phyloP scores from a whole-genome alignment of 1,284 basidiomycete genomes.

The Laetiporus sulphureus region DNA sequence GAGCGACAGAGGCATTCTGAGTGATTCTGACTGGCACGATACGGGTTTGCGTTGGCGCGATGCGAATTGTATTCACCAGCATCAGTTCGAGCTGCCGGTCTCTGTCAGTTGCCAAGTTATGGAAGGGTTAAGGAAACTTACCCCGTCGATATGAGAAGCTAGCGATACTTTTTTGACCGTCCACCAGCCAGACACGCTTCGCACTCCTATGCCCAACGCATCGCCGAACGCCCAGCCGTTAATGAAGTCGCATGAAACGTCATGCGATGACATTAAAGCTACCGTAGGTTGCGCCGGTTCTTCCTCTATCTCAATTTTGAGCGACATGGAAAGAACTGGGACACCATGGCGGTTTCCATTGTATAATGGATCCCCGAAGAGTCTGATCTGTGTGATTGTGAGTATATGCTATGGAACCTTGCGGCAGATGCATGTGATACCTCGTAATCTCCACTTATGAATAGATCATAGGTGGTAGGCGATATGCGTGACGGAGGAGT shows the following conservation, averaged over 20 bases:
- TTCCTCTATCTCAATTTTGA: constrained; percentile 37
- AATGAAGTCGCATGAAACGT: constrained; percentile 57
- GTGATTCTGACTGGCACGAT: constrained; percentile 43
- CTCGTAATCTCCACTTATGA: constrained; percentile 69
- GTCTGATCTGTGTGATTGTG: constrained; percentile 46
- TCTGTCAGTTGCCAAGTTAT: neutral
- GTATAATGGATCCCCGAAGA: constrained; percentile 67
- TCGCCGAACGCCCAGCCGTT: constrained; percentile 63
- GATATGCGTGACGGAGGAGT: constrained; percentile 30
- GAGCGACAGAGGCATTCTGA: constrained; percentile 27
- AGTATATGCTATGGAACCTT: constrained; percentile 3
- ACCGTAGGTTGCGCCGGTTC: constrained; percentile 17
- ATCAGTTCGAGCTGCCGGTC: constrained; percentile 18
- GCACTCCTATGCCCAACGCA: constrained; percentile 56
- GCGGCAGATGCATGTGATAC: constrained; percentile 28
- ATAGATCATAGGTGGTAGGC: constrained; percentile 45
- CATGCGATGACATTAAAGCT: constrained; percentile 39
- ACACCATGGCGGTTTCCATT: neutral
- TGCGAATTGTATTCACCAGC: constrained; percentile 30
- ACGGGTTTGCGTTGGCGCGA: constrained; percentile 58
- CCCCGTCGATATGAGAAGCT: constrained; percentile 10
- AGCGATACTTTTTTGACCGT: constrained; percentile 27
- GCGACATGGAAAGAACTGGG: constrained; percentile 45
- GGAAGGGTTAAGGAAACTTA: neutral
- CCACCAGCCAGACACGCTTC: constrained; percentile 49